phyloP scores from a whole-genome alignment of 176 grass and related monocot species.

The Juncus inflexus region DNA sequence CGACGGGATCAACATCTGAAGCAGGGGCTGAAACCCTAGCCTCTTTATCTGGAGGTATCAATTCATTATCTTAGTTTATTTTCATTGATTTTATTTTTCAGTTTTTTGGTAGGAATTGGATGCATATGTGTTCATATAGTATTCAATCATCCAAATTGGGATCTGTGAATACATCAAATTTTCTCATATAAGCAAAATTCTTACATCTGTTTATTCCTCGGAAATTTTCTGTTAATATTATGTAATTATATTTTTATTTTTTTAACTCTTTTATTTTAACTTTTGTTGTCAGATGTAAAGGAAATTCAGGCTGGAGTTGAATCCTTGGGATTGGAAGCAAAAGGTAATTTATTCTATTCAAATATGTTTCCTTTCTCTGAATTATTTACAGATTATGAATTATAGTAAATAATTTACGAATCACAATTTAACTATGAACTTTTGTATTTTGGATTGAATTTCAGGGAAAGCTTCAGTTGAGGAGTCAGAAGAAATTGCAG shows the following conservation, averaged over 20 bases:
- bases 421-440: neutral
- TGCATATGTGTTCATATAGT: too few species aligned
- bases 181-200: too few species aligned
- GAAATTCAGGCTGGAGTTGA: conserved; percentile 61
- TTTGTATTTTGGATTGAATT: neutral
- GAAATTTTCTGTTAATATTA: too few species aligned
- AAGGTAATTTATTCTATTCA: conserved; percentile 31
- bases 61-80: neutral
- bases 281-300: conserved; percentile 45
- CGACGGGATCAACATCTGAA: neutral
- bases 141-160: neutral
- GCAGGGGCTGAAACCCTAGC: neutral
- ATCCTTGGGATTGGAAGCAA: conserved; percentile 60
- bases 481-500: neutral
- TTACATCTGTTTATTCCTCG: neutral
- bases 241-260: conserved; percentile 7
- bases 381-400: too few species aligned
- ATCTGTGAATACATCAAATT: neutral
- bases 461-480: conserved; percentile 18
- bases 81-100: too few species aligned
- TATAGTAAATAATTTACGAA: neutral
- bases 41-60: conserved; percentile 29
- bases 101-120: too few species aligned
- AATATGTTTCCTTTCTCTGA: neutral
- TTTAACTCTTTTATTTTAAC: conserved; percentile 11